Evolutionary conservation across 805 yeast species (phyloP).

Genomic region (Teunomyces gatunensis): DNA sequence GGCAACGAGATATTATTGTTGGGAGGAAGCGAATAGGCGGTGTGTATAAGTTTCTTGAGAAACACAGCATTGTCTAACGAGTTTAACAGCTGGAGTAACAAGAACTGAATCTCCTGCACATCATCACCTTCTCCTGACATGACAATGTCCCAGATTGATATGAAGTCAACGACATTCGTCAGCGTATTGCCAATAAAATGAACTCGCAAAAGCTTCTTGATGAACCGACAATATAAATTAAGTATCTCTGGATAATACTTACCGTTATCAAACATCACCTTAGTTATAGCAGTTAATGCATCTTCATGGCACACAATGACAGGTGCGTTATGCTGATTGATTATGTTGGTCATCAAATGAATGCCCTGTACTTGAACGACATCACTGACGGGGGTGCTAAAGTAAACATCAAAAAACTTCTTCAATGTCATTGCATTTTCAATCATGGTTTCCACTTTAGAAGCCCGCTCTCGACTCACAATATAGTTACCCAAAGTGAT

Average conservation of each 20-base stretch:
- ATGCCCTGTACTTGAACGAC: conserved; percentile 36
- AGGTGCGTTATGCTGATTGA: conserved; percentile 14
- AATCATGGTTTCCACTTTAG: conserved; percentile 9
- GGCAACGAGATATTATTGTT: not conserved
- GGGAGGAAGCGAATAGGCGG: not conserved
- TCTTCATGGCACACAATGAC: conserved; percentile 13
- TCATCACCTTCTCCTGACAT: conserved; percentile 6
- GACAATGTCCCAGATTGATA: conserved; percentile 11
- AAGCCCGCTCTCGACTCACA: conserved; percentile 15
- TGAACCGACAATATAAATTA: conserved; percentile 24
- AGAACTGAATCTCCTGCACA: conserved; percentile 20
- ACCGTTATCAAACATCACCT: conserved; percentile 31
- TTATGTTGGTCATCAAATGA: conserved; percentile 32
- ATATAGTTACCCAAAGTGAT: conserved; percentile 38
- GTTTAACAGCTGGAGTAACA: conserved; percentile 20
- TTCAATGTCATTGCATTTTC: conserved; percentile 6
- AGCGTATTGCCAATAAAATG: conserved; percentile 10
- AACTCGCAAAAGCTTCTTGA: conserved; percentile 15
- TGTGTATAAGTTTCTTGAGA: not conserved
- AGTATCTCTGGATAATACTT: conserved; percentile 34
- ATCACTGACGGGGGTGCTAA: conserved; percentile 23
- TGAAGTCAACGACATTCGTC: conserved; percentile 10
- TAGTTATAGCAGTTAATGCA: conserved; percentile 16
- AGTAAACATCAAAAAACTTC: conserved; percentile 19
- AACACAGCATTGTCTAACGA: not conserved